A percentile compares a stretch with the other conserved stretches of the same genome.
These are phyloP conservation scores for Pleurotus ostreatus DNA, from an alignment of 768 basidiomycete genomes.

Conservation along the genomic window DNA sequence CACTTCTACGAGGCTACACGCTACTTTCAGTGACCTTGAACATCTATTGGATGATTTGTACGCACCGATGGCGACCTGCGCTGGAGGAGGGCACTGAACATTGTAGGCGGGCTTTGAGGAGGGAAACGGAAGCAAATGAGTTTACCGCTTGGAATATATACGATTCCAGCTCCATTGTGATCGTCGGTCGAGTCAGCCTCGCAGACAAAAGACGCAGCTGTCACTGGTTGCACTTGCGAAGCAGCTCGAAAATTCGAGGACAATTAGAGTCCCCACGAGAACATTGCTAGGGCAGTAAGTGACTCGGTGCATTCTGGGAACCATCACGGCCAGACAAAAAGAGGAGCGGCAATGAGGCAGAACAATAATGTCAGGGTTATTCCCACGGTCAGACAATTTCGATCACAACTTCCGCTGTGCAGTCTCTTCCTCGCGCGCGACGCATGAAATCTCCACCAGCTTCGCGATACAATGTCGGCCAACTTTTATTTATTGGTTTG, in stretches of 20 bases:
- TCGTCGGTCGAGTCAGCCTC: background rate
- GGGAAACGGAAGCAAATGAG: background rate
- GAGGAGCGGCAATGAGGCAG: background rate
- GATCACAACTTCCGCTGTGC: too few species aligned
- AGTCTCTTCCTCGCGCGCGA: background rate
- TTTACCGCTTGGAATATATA: background rate
- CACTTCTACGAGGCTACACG: too few species aligned
- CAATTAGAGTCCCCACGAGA: background rate
- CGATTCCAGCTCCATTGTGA: background rate
- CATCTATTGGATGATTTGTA: background rate
- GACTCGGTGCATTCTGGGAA: background rate
- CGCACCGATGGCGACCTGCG: background rate
- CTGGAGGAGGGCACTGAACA: background rate
- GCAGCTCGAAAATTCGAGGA: background rate
- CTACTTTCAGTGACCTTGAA: too few species aligned
- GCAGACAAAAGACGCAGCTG: background rate
- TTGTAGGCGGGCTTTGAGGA: background rate
- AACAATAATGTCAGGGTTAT: background rate
- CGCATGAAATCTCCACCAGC: slow-evolving; percentile 4
- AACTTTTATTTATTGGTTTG: slow-evolving; percentile 62
- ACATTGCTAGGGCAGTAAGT: background rate
- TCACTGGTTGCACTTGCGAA: background rate
- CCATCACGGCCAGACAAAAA: background rate
- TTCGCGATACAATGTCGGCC: slow-evolving; percentile 32
- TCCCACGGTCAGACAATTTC: too few species aligned